A percentile compares a stretch with the other conserved stretches of the same genome.
These are phyloP conservation scores for Salix exigua DNA, from an alignment of 345 rosid species.

Conservation along the genomic window DNA sequence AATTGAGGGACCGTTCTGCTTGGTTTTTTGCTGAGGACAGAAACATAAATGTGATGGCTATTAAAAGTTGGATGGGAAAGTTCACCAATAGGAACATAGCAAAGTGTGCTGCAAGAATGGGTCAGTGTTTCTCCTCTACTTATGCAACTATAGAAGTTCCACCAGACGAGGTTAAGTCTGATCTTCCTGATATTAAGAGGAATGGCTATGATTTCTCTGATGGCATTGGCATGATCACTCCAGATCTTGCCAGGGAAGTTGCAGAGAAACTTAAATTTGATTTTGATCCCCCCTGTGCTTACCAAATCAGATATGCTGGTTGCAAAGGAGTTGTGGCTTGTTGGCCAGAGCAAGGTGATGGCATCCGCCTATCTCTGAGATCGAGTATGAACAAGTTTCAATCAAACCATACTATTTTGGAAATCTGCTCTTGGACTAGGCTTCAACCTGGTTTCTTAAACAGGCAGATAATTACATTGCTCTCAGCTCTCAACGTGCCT, in stretches of 20 bases:
- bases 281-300: slow-evolving; percentile 55
- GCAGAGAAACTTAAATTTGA: slow-evolving; percentile 64
- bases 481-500: slow-evolving; percentile 56
- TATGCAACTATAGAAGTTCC: slow-evolving; percentile 80
- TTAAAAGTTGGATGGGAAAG: slow-evolving; percentile 80
- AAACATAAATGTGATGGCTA: slow-evolving; percentile 36
- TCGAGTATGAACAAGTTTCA: slow-evolving; percentile 69
- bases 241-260: slow-evolving; percentile 77
- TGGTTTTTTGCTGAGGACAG: slow-evolving; percentile 91
- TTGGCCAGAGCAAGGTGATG: slow-evolving; percentile 73
- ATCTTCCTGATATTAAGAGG: slow-evolving; percentile 59
- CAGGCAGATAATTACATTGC: slow-evolving; percentile 79
- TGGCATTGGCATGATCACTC: slow-evolving; percentile 80
- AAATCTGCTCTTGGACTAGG: slow-evolving; percentile 87
- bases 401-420: slow-evolving; percentile 63
- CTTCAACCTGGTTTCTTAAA: slow-evolving; percentile 91
- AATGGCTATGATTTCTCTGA: slow-evolving; percentile 67
- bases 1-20: slow-evolving; percentile 82
- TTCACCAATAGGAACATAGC: slow-evolving; percentile 58
- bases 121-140: slow-evolving; percentile 92
- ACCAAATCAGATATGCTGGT: slow-evolving; percentile 90
- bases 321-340: slow-evolving; percentile 88
- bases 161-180: slow-evolving; percentile 36
- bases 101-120: slow-evolving; percentile 95
- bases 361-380: slow-evolving; percentile 60